Evolutionary conservation across 345 rosid genomes (phyloP), one percentile per base, ranked within the genome.

Genomic region (Citrus unshiu): DNA sequence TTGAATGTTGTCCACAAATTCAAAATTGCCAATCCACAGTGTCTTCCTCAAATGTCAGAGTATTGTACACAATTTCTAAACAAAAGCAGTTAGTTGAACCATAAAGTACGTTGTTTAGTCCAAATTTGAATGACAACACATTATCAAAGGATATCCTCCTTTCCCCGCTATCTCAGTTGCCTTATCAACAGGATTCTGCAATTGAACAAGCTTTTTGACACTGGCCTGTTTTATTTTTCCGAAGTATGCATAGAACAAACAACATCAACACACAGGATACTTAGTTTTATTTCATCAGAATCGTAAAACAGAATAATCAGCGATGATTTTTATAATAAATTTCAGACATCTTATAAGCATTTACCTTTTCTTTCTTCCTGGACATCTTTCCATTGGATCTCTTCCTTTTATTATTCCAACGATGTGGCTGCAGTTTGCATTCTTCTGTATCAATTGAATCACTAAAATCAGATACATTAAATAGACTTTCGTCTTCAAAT

Each of bases 161-260:
- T 87, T 86, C 83, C 87, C 92, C 83, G 85, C 13, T 40, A 40
- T 87, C 81, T 84, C 88, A 68, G 82, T 85, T 61, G 88, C 87
- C 16, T 69, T 84, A 63, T 83, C 80, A 29, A 87, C 76, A 43
- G 34, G 77, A 18, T 73, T 64, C 80, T 81, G 82, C 57, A 85
- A 75, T 7, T 37, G 60, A 37, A 19, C 76, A 79, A 85, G 76
- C 82, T 89, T 87, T 68, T 56, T 72, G n/a, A 49, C 81, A 74
- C 82, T 89, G 86, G 89, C 58, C 92, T 86, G 54, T 32, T 34
- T 58, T 22, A 2, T 58, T 58, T 58, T 58, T 9, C n/a, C 10
- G 46, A 40, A 7, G 24, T 58, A 22, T 22, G 24, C 62, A 58
- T 40, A 9, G 46, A 40, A 40, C 3, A 9, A 40, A 40, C 46